Percentiles rank a stretch among this genome's conserved stretches.
Conservation (phyloP, 2,329 filamentous ascomycete genomes). For the Tricladium varicosporioides region DNA sequence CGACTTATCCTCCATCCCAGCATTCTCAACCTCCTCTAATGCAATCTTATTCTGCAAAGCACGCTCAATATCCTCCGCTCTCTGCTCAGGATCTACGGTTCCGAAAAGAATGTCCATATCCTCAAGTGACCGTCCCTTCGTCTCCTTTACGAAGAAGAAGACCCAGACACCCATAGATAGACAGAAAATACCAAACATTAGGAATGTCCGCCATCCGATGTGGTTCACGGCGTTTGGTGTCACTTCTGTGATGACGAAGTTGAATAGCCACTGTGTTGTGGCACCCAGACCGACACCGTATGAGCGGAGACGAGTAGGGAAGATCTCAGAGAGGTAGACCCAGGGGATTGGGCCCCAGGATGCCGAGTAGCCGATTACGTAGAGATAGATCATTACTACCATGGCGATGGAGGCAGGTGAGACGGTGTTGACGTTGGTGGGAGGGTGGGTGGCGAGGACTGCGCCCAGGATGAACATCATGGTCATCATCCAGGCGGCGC, state of each 20-base stretch:
- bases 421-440: slow-evolving; percentile 30
- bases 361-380: slow-evolving; percentile 44
- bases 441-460: slow-evolving; percentile 46
- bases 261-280: slow-evolving; percentile 70
- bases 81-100: neutral
- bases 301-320: slow-evolving; percentile 45
- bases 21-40: neutral
- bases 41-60: neutral
- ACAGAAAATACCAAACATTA: slow-evolving; percentile 47
- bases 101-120: slow-evolving; percentile 41
- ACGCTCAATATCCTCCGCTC: neutral
- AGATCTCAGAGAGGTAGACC: slow-evolving; percentile 51
- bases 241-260: slow-evolving; percentile 61
- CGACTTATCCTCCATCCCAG: neutral
- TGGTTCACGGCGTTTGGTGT: slow-evolving; percentile 46
- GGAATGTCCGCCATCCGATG: slow-evolving; percentile 45
- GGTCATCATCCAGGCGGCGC: slow-evolving; percentile 47
- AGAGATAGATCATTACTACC: slow-evolving; percentile 31
- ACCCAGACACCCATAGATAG: slow-evolving; percentile 41
- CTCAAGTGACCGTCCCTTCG: slow-evolving; percentile 65
- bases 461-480: slow-evolving; percentile 52
- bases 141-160: slow-evolving; percentile 62
- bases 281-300: slow-evolving; percentile 64
- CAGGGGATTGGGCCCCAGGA: slow-evolving; percentile 53
- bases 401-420: slow-evolving; percentile 42